Evolutionary conservation across 257 asterid species (phyloP).

Genomic region (Voacanga thouarsii): DNA sequence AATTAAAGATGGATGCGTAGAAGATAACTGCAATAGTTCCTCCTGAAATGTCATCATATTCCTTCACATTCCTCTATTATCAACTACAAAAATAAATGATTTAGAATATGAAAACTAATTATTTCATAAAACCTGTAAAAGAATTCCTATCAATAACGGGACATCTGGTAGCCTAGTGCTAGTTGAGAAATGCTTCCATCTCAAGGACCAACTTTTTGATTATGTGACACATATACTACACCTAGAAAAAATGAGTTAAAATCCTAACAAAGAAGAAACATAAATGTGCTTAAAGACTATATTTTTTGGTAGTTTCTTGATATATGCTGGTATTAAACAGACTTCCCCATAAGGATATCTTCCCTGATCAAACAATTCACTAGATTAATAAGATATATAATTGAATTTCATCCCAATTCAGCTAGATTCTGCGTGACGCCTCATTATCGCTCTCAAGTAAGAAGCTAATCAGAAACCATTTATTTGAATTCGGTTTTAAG

Average conservation of each 20-base stretch:
- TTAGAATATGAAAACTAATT: neutral
- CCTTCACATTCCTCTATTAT: neutral
- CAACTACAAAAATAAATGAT: neutral
- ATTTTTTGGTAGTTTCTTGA: no score
- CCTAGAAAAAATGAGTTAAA: no score
- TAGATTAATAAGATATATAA: neutral
- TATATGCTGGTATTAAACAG: neutral
- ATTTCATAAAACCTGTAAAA: neutral
- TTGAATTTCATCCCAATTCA: neutral
- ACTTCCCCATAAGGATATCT: neutral
- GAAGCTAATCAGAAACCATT: neutral
- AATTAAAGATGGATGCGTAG: neutral
- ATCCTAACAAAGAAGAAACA: no score
- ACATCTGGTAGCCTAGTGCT: neutral
- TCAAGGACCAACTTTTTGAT: neutral
- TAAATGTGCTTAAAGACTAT: no score
- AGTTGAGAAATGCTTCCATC: neutral
- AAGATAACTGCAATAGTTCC: neutral
- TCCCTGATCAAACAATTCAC: slow-evolving; percentile 1
- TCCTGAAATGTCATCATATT: neutral
- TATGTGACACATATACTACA: no score
- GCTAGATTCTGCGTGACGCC: neutral
- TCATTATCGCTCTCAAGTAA: neutral
- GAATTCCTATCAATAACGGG: neutral
- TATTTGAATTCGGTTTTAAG: neutral